Conservation (phyloP, 1,284 basidiomycete genomes). For the Tilletia walkeri region DNA sequence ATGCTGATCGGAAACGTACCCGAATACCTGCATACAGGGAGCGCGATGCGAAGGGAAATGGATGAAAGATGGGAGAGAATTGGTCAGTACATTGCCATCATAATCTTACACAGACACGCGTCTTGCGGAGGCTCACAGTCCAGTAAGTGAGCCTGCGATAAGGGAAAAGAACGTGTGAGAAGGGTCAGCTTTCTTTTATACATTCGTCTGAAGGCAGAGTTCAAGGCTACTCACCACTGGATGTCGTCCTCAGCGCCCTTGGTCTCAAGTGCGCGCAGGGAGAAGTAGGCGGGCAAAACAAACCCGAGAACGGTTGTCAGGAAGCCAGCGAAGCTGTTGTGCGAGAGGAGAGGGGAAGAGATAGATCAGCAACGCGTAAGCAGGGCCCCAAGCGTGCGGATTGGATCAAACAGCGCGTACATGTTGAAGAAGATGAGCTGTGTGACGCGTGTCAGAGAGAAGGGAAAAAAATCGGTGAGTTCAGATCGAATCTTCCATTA, state of each 20-base stretch:
- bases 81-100: too few relatives aligned
- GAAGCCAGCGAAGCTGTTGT: slow-evolving; percentile 51
- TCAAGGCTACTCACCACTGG: slow-evolving; percentile 48
- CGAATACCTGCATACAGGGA: slow-evolving; percentile 2
- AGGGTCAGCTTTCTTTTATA: too few relatives aligned
- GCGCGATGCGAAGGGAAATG: neutral
- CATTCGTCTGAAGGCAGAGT: neutral
- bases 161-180: neutral
- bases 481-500: too few relatives aligned
- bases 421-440: slow-evolving; percentile 59
- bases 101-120: too few relatives aligned
- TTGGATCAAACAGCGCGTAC: slow-evolving; percentile 25
- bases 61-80: too few relatives aligned
- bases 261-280: slow-evolving; percentile 53
- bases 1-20: neutral
- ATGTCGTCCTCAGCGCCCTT: slow-evolving; percentile 55
- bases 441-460: slow-evolving; percentile 18
- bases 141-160: slow-evolving; percentile 52
- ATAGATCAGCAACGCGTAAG: slow-evolving; percentile 16
- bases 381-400: too few relatives aligned
- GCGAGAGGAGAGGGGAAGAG: neutral
- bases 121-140: slow-evolving; percentile 30
- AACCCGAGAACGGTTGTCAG: slow-evolving; percentile 55
- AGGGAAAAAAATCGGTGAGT: neutral
- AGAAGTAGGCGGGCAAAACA: slow-evolving; percentile 56